These are phyloP conservation scores for Xylaria nigripes DNA, from an alignment of 495 filamentous ascomycete species.

Conservation along the genomic window DNA sequence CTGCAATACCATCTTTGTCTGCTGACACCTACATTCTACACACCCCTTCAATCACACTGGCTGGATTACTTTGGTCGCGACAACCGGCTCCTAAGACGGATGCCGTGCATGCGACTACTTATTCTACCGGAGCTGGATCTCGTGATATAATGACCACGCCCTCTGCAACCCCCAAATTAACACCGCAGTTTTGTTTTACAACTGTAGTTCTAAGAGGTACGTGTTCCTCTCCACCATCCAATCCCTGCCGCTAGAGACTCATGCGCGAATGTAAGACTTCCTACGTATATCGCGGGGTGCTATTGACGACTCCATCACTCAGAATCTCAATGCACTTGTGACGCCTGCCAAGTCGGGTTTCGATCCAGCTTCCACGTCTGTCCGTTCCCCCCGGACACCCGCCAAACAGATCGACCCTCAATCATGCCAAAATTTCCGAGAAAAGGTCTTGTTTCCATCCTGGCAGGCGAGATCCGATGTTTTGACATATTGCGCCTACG, in stretches of 20 bases:
- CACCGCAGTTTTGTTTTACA: conserved; percentile 90
- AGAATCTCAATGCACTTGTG: conserved; percentile 84
- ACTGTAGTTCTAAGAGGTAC: conserved; percentile 76
- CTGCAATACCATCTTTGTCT: neutral
- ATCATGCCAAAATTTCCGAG: conserved; percentile 64
- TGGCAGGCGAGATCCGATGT: conserved; percentile 85
- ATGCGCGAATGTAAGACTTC: conserved; percentile 62
- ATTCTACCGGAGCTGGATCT: conserved; percentile 12
- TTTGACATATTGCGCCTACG: conserved; percentile 79
- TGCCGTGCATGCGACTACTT: conserved; percentile 18
- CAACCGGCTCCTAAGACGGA: conserved; percentile 31
- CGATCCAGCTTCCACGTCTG: conserved; percentile 68
- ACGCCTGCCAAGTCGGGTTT: conserved; percentile 66
- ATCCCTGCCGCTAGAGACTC: neutral
- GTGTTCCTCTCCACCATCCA: conserved; percentile 10
- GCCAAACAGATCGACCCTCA: conserved; percentile 47
- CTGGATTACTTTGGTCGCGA: conserved; percentile 42
- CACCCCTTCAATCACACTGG: conserved; percentile 31
- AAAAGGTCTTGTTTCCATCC: conserved; percentile 73
- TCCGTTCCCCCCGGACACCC: conserved; percentile 43
- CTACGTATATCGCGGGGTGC: conserved; percentile 76
- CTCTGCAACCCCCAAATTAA: conserved; percentile 54
- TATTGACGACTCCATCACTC: conserved; percentile 87
- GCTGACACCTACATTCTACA: neutral
- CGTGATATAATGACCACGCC: conserved; percentile 53